phyloP scores from a whole-genome alignment of 1,284 basidiomycete species.

The Rhodofomes roseus region DNA sequence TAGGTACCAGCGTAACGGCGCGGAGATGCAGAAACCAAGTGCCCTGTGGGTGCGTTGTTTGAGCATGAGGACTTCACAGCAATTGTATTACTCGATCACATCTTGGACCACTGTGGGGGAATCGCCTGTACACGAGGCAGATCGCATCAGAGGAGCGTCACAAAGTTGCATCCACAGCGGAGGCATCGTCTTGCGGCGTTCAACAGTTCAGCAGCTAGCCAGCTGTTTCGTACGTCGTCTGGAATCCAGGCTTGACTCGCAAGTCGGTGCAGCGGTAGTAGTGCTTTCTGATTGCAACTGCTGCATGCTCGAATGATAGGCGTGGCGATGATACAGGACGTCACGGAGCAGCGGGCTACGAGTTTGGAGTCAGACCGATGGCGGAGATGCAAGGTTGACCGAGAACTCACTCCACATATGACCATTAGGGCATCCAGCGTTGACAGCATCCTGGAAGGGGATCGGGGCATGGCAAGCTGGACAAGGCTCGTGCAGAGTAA shows the following conservation, averaged over 20 bases:
- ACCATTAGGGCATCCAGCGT: constrained; percentile 59
- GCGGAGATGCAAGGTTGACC: not conserved
- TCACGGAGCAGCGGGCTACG: constrained; percentile 66
- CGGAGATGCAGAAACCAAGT: not conserved
- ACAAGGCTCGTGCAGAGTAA: constrained; percentile 33
- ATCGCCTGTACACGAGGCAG: not conserved
- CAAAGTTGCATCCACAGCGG: constrained; percentile 67
- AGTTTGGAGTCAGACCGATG: constrained; percentile 6
- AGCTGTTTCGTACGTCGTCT: constrained; percentile 47
- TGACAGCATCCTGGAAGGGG: constrained; percentile 51
- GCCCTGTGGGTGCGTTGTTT: not conserved
- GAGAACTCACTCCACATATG: constrained; percentile 56
- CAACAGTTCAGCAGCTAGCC: constrained; percentile 61
- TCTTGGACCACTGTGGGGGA: not conserved
- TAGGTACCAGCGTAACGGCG: not conserved
- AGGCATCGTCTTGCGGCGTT: constrained; percentile 62
- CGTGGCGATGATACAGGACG: constrained; percentile 67
- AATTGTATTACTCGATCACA: not conserved
- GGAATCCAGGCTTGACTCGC: constrained; percentile 37
- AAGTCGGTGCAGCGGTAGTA: constrained; percentile 45
- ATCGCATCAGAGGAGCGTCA: constrained; percentile 34
- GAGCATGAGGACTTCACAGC: not conserved
- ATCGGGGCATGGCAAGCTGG: constrained; percentile 64
- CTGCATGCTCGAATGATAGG: constrained; percentile 66
- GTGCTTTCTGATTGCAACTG: constrained; percentile 67